Base-by-base conservation (phyloP, 352 stramenopile species). In the Globisporangium paddicum region DNA sequence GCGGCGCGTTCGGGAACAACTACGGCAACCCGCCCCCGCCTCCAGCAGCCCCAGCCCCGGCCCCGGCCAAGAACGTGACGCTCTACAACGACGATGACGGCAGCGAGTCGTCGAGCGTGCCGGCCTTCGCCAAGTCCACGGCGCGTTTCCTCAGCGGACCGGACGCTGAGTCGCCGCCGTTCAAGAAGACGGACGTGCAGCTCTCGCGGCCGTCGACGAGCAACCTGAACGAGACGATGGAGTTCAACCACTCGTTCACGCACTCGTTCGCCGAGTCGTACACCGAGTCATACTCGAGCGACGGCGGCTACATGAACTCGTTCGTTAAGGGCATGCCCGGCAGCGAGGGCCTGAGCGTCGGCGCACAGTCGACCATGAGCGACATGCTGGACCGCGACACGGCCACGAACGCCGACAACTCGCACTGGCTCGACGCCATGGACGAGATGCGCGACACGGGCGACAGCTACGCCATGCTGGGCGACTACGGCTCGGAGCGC, bases 381-480 rank as follows among this genome's bases (percentile, higher is more conserved):
- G 57, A 71, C 21, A 35, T 46, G 32, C 26, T 62, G 2, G 40
- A 53, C 30, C 52, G 38, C 5, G 26, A 68, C 37, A 63, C 69
- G 14, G 35, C 26, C 9, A 48, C 66, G 14, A 56, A 69, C 56
- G 21, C 47, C 49, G 53, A 50, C 48, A 73, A 68, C 32, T 64
- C 75, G 13, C 55, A 91, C 72, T 91, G 82, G 82, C 65, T 79
- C 55, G 66, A 77, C 34, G 72, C 70, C 32, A 89, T 89, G 77
- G 66, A 77, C 34, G 72, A 69, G 26, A 89, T 89, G 77, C 82
- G 82, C n/a, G 82, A 80, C 64, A 92, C 82, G 0, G 83, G 82
- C 62, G 82, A 92, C 72, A 88, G 76, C 69, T 92, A 92, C 68
- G 82, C 79, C 9, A 92, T 92, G 82, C 70, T 92, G 66, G 82